These are phyloP conservation scores for Begonia peltatifolia DNA, from an alignment of 306 rosid species.

Conservation along the genomic window DNA sequence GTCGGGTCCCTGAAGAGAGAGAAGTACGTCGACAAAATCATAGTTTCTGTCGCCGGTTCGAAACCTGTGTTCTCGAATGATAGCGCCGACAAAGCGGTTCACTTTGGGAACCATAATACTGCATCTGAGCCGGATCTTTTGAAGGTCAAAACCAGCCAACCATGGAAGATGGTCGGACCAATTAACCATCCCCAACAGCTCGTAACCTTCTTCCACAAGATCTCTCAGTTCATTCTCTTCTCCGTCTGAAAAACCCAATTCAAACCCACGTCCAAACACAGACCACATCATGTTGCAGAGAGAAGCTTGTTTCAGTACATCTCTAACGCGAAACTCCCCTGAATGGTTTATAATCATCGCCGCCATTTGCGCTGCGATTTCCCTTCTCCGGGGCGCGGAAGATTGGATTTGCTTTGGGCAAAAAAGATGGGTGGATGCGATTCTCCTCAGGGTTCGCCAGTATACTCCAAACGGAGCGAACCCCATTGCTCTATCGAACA, in stretches of 20 bases:
- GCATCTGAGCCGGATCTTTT: slow-evolving; percentile 63
- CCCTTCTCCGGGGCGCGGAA: slow-evolving; percentile 31
- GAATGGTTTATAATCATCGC: slow-evolving; percentile 3
- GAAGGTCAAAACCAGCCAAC: slow-evolving; percentile 43
- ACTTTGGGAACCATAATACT: slow-evolving; percentile 49
- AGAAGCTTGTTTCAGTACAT: slow-evolving; percentile 44
- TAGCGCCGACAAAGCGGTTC: slow-evolving; percentile 50
- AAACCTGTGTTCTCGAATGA: slow-evolving; percentile 45
- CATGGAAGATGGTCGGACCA: slow-evolving; percentile 89
- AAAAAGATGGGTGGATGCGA: slow-evolving; percentile 65
- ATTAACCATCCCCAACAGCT: slow-evolving; percentile 58
- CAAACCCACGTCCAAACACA: slow-evolving; percentile 49
- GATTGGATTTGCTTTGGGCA: slow-evolving; percentile 71
- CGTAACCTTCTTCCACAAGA: slow-evolving; percentile 76
- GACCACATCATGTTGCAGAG: slow-evolving; percentile 71
- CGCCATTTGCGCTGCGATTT: slow-evolving; percentile 41
- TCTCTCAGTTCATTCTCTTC: slow-evolving; percentile 29
- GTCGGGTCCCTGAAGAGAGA: slow-evolving; percentile 65
- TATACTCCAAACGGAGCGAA: slow-evolving; percentile 80
- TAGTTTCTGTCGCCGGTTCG: slow-evolving; percentile 10
- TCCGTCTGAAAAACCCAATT: slow-evolving; percentile 4
- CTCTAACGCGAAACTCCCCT: slow-evolving; percentile 11
- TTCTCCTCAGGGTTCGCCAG: slow-evolving; percentile 69
- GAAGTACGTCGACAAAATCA: slow-evolving; percentile 80
- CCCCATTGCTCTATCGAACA: slow-evolving; percentile 88